Conservation (phyloP, 306 rosid species). For the Cucurbita moschata region DNA sequence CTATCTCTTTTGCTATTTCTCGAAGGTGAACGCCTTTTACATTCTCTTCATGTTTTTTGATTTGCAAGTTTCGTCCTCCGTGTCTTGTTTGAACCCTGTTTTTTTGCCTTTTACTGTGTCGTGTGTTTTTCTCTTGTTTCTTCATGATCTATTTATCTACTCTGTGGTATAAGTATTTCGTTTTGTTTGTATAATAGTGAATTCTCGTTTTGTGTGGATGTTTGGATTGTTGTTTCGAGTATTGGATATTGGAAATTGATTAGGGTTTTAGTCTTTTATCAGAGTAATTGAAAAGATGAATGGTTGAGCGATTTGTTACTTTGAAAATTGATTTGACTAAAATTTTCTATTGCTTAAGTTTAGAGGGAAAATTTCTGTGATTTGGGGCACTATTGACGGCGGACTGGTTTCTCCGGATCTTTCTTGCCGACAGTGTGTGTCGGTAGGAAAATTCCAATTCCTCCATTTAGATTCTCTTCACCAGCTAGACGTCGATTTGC, state of each 20-base stretch:
- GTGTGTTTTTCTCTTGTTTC: background rate
- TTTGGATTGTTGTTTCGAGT: background rate
- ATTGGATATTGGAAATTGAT: background rate
- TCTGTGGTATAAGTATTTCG: background rate
- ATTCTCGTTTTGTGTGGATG: background rate
- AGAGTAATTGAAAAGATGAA: no score
- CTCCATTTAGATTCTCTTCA: background rate
- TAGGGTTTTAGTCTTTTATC: background rate
- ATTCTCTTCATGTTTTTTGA: background rate
- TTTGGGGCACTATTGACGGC: background rate
- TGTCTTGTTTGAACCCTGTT: background rate
- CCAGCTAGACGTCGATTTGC: background rate
- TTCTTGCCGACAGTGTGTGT: background rate
- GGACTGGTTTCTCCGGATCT: background rate
- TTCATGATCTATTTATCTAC: background rate
- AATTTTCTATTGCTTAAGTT: no score
- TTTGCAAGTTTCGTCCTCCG: background rate
- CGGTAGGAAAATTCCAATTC: background rate
- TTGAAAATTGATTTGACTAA: no score
- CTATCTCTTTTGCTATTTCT: background rate
- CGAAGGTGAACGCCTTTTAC: background rate
- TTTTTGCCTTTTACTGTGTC: background rate
- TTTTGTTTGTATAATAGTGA: background rate
- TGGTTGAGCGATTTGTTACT: no score
- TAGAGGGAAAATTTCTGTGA: background rate